Base-by-base conservation (phyloP, 2,329 filamentous ascomycete genomes). In the Tolypocladium album region DNA sequence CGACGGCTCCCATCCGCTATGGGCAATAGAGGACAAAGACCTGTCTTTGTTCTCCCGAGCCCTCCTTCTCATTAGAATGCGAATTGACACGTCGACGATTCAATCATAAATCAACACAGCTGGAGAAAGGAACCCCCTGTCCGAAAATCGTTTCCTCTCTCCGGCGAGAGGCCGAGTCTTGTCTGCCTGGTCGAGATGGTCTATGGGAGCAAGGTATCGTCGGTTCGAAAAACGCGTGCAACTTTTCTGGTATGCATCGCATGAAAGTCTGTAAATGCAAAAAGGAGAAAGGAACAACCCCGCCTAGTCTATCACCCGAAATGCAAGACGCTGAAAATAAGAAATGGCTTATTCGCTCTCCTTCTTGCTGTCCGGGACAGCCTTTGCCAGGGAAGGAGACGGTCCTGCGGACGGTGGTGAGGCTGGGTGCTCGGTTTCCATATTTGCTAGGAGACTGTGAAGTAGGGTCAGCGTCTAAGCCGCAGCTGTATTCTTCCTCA, bases 351-450 rank as follows among this genome's bases (percentile, higher is more conserved):
- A 75, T 67, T 78, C 78, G 72, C 76, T 75, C 68, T 76, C 78
- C 74, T 80, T 80, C 73, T 85, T 84, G 67, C 77, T 77, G 70
- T 82, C 82, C 63, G 82, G 80, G 63, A 79, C 80, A 63, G 79
- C 81, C 77, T 88, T 89, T 64, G 85, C 76, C 69, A 87, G 72
- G 61, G 83, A 82, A 56, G 87, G 87, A 59, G 87, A 89, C 60
- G 83, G 85, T 64, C 84, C 78, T 56, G 84, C 82, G 62, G 87
- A 87, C 60, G 88, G 87, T 68, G 89, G 88, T 67, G 88, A 90
- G 68, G 83, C 81, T 62, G 81, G 86, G 74, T 82, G 80, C 70
- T 84, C 83, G 66, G 79, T 80, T 68, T 83, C 86, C 83, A 80
- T 82, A 69, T 78, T 84, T 68, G 82, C 83, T 63, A 86, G 76